A percentile compares a stretch with the other conserved stretches of the same genome.
phyloP scores from a whole-genome alignment of 352 stramenopile genomes.

The Phytophthora pini region DNA sequence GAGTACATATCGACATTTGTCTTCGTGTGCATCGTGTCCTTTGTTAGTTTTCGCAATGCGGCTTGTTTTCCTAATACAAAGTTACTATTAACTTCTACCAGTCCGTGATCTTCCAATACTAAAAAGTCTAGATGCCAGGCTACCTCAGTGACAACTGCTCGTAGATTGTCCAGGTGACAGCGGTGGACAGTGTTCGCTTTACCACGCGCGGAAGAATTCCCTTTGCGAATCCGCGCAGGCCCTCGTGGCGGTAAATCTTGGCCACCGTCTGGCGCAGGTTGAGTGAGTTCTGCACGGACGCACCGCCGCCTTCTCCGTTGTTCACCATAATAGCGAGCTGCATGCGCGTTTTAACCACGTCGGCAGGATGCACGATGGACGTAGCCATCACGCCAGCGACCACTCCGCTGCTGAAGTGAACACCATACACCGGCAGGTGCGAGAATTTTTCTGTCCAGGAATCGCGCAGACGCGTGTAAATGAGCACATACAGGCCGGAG shows the following conservation, averaged over 20 bases:
- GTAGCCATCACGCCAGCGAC: slow-evolving; percentile 80
- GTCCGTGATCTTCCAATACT: background rate
- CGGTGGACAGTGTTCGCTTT: slow-evolving; percentile 97
- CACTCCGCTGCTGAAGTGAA: slow-evolving; percentile 85
- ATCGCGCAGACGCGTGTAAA: slow-evolving; percentile 80
- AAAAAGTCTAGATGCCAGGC: slow-evolving; percentile 3
- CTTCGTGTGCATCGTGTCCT: slow-evolving; percentile 16
- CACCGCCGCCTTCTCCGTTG: slow-evolving; percentile 31
- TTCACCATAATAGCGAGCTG: slow-evolving; percentile 74
- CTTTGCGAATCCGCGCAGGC: slow-evolving; percentile 92
- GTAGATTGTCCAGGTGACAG: slow-evolving; percentile 99
- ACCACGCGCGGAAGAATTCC: slow-evolving; percentile 95
- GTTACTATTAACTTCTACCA: slow-evolving; percentile 39
- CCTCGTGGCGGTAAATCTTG: slow-evolving; percentile 94
- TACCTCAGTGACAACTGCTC: slow-evolving; percentile 89
- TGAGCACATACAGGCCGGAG: slow-evolving; percentile 87
- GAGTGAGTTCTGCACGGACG: slow-evolving; percentile 61
- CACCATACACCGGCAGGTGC: slow-evolving; percentile 54
- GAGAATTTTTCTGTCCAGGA: slow-evolving; percentile 50
- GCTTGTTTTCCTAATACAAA: slow-evolving; percentile 35
- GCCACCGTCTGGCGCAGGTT: slow-evolving; percentile 67
- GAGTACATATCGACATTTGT: slow-evolving; percentile 7
- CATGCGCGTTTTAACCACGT: slow-evolving; percentile 92
- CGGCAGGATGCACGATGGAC: slow-evolving; percentile 83
- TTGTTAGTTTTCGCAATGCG: slow-evolving; percentile 23